Base-by-base conservation (phyloP, 2,329 filamentous ascomycete species). In the Ceratocystis colombiana region DNA sequence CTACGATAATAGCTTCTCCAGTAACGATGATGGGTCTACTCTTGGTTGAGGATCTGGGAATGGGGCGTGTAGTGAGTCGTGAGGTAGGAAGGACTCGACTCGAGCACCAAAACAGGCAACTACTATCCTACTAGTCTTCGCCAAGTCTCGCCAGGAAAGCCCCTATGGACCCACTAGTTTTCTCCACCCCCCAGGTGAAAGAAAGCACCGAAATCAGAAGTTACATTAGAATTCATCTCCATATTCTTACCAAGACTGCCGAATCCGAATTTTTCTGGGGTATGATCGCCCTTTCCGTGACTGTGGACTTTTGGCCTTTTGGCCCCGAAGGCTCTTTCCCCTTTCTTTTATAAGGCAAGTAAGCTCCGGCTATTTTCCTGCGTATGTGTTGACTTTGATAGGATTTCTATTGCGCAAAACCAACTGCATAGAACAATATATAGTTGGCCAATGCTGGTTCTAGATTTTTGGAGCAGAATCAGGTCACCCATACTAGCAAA, bases 241-340 rank as follows among this genome's bases (percentile, higher is more conserved):
- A 59, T 8, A 30, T 8, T 33, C 25, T 30, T 3, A 59, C 53
- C 22, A 20, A n/a, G 15, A 59, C 53, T 59, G 53, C 28, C 28
- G 28, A 59, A 59, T 59, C 28, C 15, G 17, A 20, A 1, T 59
- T 59, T 30, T 33, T 59, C 53, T 59, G 53, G 53, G 53, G 53
- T 59, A 59, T 59, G 53, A 59, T 59, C 53, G 53, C 53, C 53
- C n/a, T 59, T 59, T 15, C 53, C 28, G 53, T 59, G 53, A n/a
- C 15, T 59, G 53, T 59, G 28, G 28, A 59, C 53, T 59, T 50
- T n/a, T 50, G 46, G 46, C 20, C 46, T 50, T 59, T 37, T 59
- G 28, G 53, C 12, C 5, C 20, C 20, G 4, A 2, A 15, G 50
- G 12, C 20, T 53, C 12, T 15, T 25, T 25, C 48, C 48, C 48